phyloP scores from a whole-genome alignment of 73 alveolate species.

The Symbiodinium natans region DNA sequence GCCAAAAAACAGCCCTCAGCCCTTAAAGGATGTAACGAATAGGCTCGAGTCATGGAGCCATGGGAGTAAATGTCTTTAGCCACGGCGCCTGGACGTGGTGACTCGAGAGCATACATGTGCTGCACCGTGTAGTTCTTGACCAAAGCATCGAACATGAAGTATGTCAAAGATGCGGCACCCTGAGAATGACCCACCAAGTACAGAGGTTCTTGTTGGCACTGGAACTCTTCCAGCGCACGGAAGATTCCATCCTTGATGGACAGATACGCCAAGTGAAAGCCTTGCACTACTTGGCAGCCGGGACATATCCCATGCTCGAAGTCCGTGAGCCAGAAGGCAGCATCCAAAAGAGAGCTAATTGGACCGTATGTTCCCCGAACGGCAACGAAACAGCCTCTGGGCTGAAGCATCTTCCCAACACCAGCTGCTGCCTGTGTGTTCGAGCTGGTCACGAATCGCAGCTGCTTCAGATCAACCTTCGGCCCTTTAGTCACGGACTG shows the following conservation, averaged over 20 bases:
- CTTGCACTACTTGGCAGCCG: constrained; percentile 47
- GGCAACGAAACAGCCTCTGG: constrained; percentile 43
- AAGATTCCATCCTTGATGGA: background rate
- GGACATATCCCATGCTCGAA: constrained; percentile 22
- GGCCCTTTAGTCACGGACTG: background rate
- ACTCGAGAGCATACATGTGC: constrained; percentile 79
- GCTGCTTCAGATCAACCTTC: constrained; percentile 1
- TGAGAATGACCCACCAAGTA: constrained; percentile 69
- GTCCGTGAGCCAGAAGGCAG: constrained; percentile 79
- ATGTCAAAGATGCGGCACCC: constrained; percentile 63
- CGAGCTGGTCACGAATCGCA: constrained; percentile 28
- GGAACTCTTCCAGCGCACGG: constrained; percentile 16
- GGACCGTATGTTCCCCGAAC: constrained; percentile 48
- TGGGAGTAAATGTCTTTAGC: background rate
- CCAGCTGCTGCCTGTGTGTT: constrained; percentile 57
- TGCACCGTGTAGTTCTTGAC: constrained; percentile 38
- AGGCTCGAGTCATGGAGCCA: too few species aligned
- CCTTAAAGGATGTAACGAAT: too few species aligned
- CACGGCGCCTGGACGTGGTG: constrained; percentile 62
- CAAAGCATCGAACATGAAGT: constrained; percentile 40
- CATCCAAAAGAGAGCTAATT: constrained; percentile 60
- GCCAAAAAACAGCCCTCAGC: too few species aligned
- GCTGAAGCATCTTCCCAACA: constrained; percentile 47
- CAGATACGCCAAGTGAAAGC: constrained; percentile 42
- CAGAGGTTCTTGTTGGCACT: constrained; percentile 39